Base-by-base conservation (phyloP, 2,329 filamentous ascomycete species). In the Aspergillus ibericus region DNA sequence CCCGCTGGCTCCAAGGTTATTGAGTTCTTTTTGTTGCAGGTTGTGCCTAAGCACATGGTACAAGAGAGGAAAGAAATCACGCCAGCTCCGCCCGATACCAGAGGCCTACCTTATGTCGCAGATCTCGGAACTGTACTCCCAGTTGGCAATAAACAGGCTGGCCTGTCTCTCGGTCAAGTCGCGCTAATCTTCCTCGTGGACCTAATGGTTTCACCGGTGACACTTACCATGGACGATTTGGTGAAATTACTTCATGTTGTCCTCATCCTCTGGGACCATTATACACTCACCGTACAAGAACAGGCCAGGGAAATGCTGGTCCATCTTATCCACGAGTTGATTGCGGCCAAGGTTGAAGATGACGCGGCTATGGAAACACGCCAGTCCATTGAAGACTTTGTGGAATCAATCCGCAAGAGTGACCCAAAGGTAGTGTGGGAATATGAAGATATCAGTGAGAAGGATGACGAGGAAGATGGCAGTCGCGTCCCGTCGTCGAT, bases 271-370 rank as follows among this genome's bases (percentile, higher is more conserved):
- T 99, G 95, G 95, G 96, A 99, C 72, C 93, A 98, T 70, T 97
- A 99, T 69, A 96, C 91, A 1, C 87, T 91, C 3, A 85, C 97
- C 10, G 95, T 99, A 1, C 93, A 98, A 73, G 95, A 98, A 66
- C 93, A 99, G 74, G 93, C 96, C 29, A 87, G 93, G 50, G 95
- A 99, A 75, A 96, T 99, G 93, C 84, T 99, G 15, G 93, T 99
- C 1, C 95, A 99, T 78, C 83, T 99, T 16, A 96, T 99, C 48
- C 95, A 99, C 68, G 95, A 98, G 73, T 82, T 98, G 6, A 92
- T 99, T 36, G 92, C 97, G 27, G 88, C 86, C 1, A 86, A 85
- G 66, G 82, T 88, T 47, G 87, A 96, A 59, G 90, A 96, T 56
- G 86, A 91, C 58, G 77, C 77, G 49, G 83, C 87, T 6, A 83